Evolutionary conservation across 2,329 filamentous ascomycete species (phyloP), one percentile per base, ranked within the genome.

Genomic region (Hypoxylon sp.): DNA sequence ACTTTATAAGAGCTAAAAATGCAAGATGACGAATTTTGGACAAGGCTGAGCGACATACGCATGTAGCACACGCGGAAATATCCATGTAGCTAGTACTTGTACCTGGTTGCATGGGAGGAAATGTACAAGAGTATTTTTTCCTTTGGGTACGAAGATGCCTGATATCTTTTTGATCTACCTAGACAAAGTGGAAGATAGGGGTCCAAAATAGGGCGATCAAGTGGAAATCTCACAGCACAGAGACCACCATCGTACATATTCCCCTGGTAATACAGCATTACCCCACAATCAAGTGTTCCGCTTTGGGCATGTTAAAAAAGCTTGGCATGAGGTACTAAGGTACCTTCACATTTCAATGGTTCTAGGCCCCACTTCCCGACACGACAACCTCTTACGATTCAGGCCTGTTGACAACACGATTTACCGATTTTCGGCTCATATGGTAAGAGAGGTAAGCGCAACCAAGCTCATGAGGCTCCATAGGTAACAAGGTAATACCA

Each of bases 231-330:
- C 46, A 44, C 26, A 42, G 63, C 62, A 66, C 39, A 44, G 17
- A 44, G 39, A 22, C 39, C 17, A 44, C 17, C 17, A 44, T 44
- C 39, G 37, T 59, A 59, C 33, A 51, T 11, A 11, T 47, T 44
- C 50, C 35, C 46, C 44, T 39, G 59, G 59, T 68, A 60, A 54
- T 65, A 68, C 65, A 61, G 55, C 69, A 26, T 69, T 37, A 63
- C 66, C 51, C 69, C 69, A 71, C 60, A 69, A 55, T 57, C 66
- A 67, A 64, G 66, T 48, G 52, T 69, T 53, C 39, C 29, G 13
- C 59, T 57, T 47, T 42, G 55, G 54, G 54, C 48, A 58, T 63
- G 42, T 55, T 33, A 58, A 66, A 66, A 54, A 44, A 54, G 58
- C 69, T 71, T 70, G 69, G 69, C 67, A 65, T 61, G 14, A 54